These are phyloP conservation scores for Penicillium sp. DNA, from an alignment of 2,329 filamentous ascomycete species.

Conservation along the genomic window DNA sequence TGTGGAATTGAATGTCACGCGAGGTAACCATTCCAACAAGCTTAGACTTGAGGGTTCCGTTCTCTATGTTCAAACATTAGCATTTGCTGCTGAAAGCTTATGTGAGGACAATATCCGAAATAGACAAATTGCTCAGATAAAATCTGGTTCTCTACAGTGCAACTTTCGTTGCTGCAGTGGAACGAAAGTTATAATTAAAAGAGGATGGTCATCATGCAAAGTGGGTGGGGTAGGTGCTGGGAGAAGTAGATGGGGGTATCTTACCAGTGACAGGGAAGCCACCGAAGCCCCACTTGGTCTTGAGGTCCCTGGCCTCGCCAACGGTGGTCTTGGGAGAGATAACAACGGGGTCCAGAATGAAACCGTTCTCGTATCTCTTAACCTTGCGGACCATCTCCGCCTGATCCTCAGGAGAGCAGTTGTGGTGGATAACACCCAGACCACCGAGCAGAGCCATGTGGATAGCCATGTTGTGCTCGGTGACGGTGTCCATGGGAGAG, in stretches of 20 bases:
- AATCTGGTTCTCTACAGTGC: conserved; percentile 74
- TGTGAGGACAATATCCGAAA: conserved; percentile 9
- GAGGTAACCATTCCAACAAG: conserved; percentile 97
- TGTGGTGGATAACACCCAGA: conserved; percentile 91
- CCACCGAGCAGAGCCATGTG: conserved; percentile 65
- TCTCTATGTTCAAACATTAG: conserved; percentile 59
- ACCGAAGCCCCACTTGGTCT: conserved; percentile 98
- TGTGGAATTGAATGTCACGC: conserved; percentile 96
- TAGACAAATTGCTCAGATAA: conserved; percentile 46
- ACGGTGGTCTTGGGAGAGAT: conserved; percentile 85
- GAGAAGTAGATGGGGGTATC: conserved; percentile 35
- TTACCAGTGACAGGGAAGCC: conserved; percentile 98
- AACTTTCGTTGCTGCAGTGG: conserved; percentile 88
- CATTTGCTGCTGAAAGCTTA: conserved; percentile 8
- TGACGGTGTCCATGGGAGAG: conserved; percentile 99
- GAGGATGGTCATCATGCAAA: conserved; percentile 67
- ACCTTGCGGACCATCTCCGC: conserved; percentile 99
- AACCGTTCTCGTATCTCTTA: conserved; percentile 98
- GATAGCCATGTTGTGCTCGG: conserved; percentile 99
- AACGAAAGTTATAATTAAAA: conserved; percentile 98
- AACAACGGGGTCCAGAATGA: conserved; percentile 94
- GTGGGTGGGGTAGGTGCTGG: conserved; percentile 11
- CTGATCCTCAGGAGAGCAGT: conserved; percentile 96
- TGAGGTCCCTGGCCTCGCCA: conserved; percentile 83
- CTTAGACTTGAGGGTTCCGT: conserved; percentile 89